phyloP scores from a whole-genome alignment of 2,329 filamentous ascomycete genomes.

The Fusarium mundagurra region DNA sequence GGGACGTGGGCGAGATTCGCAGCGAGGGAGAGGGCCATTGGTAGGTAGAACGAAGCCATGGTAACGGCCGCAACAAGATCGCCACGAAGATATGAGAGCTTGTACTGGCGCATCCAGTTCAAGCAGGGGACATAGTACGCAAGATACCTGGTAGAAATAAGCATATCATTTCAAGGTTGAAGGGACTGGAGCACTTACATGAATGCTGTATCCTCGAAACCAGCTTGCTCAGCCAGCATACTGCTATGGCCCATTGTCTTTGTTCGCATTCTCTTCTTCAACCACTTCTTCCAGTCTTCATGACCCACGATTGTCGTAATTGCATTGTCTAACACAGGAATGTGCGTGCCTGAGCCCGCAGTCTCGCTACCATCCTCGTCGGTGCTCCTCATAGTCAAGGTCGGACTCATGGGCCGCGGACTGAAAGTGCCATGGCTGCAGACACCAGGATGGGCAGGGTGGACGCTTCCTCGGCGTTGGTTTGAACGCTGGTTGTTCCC shows the following conservation, averaged over 20 bases:
- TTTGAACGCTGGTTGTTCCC: slow-evolving; percentile 35
- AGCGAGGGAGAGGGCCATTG: slow-evolving; percentile 94
- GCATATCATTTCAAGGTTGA: neutral
- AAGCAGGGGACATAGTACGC: slow-evolving; percentile 93
- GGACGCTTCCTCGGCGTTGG: slow-evolving; percentile 35
- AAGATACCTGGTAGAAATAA: slow-evolving; percentile 71
- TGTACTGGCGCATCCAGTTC: slow-evolving; percentile 91
- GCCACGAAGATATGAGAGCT: slow-evolving; percentile 81
- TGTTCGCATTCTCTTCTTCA: slow-evolving; percentile 62
- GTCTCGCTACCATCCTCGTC: slow-evolving; percentile 47
- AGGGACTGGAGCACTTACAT: slow-evolving; percentile 67
- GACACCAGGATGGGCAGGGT: slow-evolving; percentile 55
- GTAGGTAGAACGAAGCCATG: slow-evolving; percentile 98
- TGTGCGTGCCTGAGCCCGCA: slow-evolving; percentile 46
- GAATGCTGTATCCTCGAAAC: slow-evolving; percentile 75
- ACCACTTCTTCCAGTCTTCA: slow-evolving; percentile 60
- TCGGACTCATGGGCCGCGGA: slow-evolving; percentile 66
- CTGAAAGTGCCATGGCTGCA: slow-evolving; percentile 84
- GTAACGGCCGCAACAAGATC: slow-evolving; percentile 90
- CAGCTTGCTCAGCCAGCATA: slow-evolving; percentile 76
- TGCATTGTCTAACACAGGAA: slow-evolving; percentile 52
- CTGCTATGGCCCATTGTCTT: slow-evolving; percentile 79
- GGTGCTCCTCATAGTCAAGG: slow-evolving; percentile 47
- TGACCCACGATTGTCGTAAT: slow-evolving; percentile 52
- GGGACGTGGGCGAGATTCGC: slow-evolving; percentile 93